A percentile compares a stretch with the other conserved stretches of the same genome.
These are phyloP conservation scores for Eremothecium gossypii DNA, from an alignment of 1,139 yeast species.

Conservation along the genomic window DNA sequence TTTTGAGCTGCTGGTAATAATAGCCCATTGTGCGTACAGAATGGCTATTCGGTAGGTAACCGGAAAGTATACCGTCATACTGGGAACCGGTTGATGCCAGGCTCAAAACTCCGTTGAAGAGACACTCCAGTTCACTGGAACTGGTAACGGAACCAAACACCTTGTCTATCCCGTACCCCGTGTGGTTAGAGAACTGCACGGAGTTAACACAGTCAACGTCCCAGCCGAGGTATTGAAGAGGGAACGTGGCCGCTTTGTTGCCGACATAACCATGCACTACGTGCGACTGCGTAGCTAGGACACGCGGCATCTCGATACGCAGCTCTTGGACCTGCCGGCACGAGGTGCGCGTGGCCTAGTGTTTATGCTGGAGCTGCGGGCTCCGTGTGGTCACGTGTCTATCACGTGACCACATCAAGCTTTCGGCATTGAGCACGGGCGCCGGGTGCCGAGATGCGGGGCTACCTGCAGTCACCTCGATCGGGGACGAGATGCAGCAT, in stretches of 20 bases:
- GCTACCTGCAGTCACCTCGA: too few species aligned
- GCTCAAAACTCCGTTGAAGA: conserved; percentile 30
- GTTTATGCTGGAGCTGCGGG: too few species aligned
- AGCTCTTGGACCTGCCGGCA: too few species aligned
- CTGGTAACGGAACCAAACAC: conserved; percentile 31
- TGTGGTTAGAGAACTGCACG: conserved; percentile 58
- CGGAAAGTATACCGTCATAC: conserved; percentile 47
- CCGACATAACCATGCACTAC: conserved; percentile 66
- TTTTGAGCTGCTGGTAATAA: conserved; percentile 23
- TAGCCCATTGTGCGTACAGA: conserved; percentile 33
- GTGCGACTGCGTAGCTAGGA: conserved; percentile 47
- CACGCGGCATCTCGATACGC: conserved; percentile 16
- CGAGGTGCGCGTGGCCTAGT: too few species aligned
- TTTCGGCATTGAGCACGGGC: too few species aligned
- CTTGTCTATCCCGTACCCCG: conserved; percentile 48
- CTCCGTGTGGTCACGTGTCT: too few species aligned
- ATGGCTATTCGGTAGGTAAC: conserved; percentile 47
- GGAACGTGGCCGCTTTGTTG: conserved; percentile 54
- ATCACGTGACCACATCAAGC: too few species aligned
- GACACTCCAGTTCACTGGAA: conserved; percentile 22
- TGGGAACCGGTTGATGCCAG: conserved; percentile 10
- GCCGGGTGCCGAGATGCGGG: too few species aligned
- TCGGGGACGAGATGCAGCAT: too few species aligned
- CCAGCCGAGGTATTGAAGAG: conserved; percentile 56
- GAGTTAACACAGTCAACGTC: conserved; percentile 58